Conservation (phyloP, 2,329 filamentous ascomycete genomes). For the Pseudogymnoascus destructans region DNA sequence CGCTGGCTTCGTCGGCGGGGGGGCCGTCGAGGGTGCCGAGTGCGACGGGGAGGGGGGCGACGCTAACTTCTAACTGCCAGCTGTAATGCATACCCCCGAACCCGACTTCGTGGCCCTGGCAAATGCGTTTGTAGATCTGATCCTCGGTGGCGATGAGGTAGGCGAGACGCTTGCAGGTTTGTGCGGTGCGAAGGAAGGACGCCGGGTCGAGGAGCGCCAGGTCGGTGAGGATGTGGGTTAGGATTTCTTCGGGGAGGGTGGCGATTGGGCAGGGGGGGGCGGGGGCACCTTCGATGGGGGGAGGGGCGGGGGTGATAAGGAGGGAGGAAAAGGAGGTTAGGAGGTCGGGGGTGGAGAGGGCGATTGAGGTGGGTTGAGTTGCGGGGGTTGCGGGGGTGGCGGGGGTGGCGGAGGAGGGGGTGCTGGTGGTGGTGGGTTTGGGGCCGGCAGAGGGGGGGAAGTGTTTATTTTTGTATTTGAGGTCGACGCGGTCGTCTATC, state of each 20-base stretch:
- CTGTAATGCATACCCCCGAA: constrained; percentile 74
- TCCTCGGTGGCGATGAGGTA: constrained; percentile 78
- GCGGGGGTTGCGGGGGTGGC: constrained; percentile 2
- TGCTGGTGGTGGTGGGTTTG: constrained; percentile 12
- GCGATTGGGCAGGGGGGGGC: constrained; percentile 71
- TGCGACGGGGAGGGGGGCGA: constrained; percentile 29
- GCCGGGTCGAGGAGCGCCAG: constrained; percentile 64
- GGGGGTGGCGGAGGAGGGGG: constrained; percentile 12
- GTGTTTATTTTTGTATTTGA: constrained; percentile 80
- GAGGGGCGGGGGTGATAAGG: constrained; percentile 52
- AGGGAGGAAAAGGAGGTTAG: constrained; percentile 62
- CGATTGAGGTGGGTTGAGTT: constrained; percentile 27
- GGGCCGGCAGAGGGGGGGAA: constrained; percentile 51
- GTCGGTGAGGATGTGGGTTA: constrained; percentile 64
- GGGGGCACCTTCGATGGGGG: constrained; percentile 57
- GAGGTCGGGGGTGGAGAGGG: constrained; percentile 51
- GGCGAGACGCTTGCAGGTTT: constrained; percentile 77
- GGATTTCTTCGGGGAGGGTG: constrained; percentile 66
- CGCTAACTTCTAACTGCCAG: constrained; percentile 49
- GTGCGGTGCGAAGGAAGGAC: constrained; percentile 59
- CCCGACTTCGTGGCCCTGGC: constrained; percentile 57
- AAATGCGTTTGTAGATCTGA: constrained; percentile 70
- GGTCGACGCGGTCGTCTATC: constrained; percentile 76
- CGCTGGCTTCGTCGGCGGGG: too few species aligned
- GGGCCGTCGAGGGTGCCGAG: neutral